Evolutionary conservation across 108 stramenopile genomes (phyloP).

Genomic region (Fragilaria crotonensis): DNA sequence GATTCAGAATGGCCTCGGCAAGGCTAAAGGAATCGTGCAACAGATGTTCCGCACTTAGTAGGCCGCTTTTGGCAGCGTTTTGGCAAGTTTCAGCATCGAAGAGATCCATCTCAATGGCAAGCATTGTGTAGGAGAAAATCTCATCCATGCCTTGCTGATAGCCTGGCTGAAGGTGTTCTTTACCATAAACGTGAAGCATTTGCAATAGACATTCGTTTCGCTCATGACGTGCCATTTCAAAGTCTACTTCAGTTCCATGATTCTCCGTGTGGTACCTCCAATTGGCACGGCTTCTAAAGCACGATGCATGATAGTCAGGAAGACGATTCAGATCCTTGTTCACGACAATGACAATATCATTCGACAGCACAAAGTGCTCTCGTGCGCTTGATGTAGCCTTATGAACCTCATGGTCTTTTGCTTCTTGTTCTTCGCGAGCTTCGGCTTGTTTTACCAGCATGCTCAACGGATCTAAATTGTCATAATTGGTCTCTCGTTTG

Average conservation of each 20-base stretch:
- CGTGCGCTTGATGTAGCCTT: too few relatives aligned
- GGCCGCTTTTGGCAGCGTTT: too few relatives aligned
- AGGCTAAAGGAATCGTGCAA: conserved; percentile 41
- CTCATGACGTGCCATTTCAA: conserved; percentile 20
- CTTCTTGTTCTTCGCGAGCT: conserved; percentile 6
- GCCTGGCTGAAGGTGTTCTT: conserved; percentile 50
- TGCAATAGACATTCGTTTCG: conserved; percentile 22
- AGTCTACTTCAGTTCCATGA: too few relatives aligned
- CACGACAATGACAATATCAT: conserved; percentile 67
- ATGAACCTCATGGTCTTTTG: too few relatives aligned
- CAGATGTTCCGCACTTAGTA: conserved; percentile 6
- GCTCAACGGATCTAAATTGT: too few relatives aligned
- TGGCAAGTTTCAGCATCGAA: conserved; percentile 1
- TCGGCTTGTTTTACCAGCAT: too few relatives aligned
- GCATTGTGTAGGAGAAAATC: conserved; percentile 55
- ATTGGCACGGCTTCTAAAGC: too few relatives aligned
- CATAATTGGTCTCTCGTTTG: too few relatives aligned
- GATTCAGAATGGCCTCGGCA: conserved; percentile 47
- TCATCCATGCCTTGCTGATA: conserved; percentile 89
- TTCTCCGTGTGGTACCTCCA: too few relatives aligned
- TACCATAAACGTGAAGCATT: conserved; percentile 35
- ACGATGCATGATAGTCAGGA: too few relatives aligned
- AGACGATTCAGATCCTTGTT: conserved; percentile 81
- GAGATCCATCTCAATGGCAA: conserved; percentile 57
- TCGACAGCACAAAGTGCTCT: too few relatives aligned